A percentile compares a stretch with the other conserved stretches of the same genome.
phyloP scores from a whole-genome alignment of 2,329 filamentous ascomycete species.

The Magnaporthiopsis rhizophila region DNA sequence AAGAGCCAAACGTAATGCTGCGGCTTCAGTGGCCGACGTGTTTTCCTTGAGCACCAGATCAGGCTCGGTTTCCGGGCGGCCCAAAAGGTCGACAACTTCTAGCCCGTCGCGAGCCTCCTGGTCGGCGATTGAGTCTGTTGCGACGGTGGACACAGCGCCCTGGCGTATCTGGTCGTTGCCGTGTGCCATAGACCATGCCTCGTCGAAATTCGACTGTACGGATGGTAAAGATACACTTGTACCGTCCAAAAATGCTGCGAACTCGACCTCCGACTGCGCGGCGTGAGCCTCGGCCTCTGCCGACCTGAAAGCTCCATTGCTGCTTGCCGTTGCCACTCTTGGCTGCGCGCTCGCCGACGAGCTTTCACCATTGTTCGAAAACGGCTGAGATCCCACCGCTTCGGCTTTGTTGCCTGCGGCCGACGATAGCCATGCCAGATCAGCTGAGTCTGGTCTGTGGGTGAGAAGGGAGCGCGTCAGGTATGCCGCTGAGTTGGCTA shows the following conservation, averaged over 20 bases:
- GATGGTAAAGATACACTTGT: slow-evolving; percentile 15
- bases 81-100: slow-evolving; percentile 31
- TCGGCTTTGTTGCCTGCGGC: slow-evolving; percentile 15
- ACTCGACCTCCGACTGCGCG: slow-evolving; percentile 23
- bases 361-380: slow-evolving; percentile 14
- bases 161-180: background rate
- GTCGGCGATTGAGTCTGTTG: slow-evolving; percentile 16
- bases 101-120: slow-evolving; percentile 29
- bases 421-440: slow-evolving; percentile 11
- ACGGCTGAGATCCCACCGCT: slow-evolving; percentile 13
- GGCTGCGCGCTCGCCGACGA: slow-evolving; percentile 13
- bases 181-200: background rate
- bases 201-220: slow-evolving; percentile 8
- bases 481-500: slow-evolving; percentile 20
- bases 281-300: slow-evolving; percentile 17
- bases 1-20: slow-evolving; percentile 28
- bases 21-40: slow-evolving; percentile 17
- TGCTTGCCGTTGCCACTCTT: background rate
- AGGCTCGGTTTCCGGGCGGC: slow-evolving; percentile 14
- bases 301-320: slow-evolving; percentile 19
- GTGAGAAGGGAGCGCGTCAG: slow-evolving; percentile 17
- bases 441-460: slow-evolving; percentile 13
- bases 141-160: background rate
- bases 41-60: slow-evolving; percentile 11
- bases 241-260: slow-evolving; percentile 28